Evolutionary conservation across 176 grass and related monocot genomes (phyloP), one percentile per base, ranked within the genome.

Genomic region (Musa acuminata): DNA sequence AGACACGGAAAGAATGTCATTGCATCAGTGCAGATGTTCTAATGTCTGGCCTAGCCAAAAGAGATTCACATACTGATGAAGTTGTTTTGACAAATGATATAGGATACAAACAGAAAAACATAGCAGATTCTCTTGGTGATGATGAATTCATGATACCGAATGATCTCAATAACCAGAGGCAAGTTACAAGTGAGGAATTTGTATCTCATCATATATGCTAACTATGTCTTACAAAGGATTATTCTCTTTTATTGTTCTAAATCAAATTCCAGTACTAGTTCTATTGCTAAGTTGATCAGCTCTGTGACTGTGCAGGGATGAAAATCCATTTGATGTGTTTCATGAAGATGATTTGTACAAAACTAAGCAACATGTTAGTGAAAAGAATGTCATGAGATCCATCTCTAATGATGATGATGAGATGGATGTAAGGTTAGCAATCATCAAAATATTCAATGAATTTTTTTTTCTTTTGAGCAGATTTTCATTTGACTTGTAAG

Each of bases 61-160:
- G 77, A 72, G 83, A 75, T 71, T 73, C 71, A 53, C 78, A 83
- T 54, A 66, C 23, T 52, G 77, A 77, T 72, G 85, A 53, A 72
- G 76, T 75, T 80, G 76, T 79, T 76, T 82, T 87, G 48, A 29
- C 72, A 78, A 80, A 64, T 69, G 81, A 80, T 8, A 80, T 60
- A 80, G 80, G 82, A 69, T 51, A 55, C 77, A 83, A 71, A 67
- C 72, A 77, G 76, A 81, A 80, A 83, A 98, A 83, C 77, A 91
- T 98, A 83, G 87, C 90, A 77, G 94, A 98, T 82, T 98, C 94
- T 72, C 90, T 98, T 83, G 94, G 94, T 65, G 94, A 98, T 73
- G 94, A 98, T 70, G 94, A 98, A 86, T 66, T 92, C 48, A 83
- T 87, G 79, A 75, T 91, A 80, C 86, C 87, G 73, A 71, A 88